Evolutionary conservation across 192 early-diverging fungal genomes (phyloP).

Genomic region (Backusella liffmaniae): DNA sequence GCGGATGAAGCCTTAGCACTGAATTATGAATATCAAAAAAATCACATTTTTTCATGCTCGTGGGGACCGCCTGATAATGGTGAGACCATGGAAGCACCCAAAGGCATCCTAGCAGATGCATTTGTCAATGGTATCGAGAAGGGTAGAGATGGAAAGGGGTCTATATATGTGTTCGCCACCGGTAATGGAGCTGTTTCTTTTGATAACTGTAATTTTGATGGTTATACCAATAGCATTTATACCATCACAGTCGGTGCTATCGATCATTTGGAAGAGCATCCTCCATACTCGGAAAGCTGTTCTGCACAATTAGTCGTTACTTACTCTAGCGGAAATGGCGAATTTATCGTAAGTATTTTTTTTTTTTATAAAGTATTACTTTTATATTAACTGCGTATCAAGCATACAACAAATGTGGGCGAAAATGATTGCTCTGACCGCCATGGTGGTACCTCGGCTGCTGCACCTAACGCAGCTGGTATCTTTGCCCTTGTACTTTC

Average conservation of each 20-base stretch:
- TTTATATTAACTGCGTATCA: conserved; percentile 1
- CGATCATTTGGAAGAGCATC: conserved; percentile 70
- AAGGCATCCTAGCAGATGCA: conserved; percentile 67
- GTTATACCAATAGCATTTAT: conserved; percentile 95
- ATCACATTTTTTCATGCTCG: conserved; percentile 83
- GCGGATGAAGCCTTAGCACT: conserved; percentile 79
- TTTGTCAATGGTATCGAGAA: conserved; percentile 72
- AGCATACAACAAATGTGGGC: conserved; percentile 78
- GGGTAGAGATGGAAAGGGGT: conserved; percentile 75
- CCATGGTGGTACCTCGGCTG: conserved; percentile 91
- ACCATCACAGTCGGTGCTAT: conserved; percentile 92
- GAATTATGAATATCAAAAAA: conserved; percentile 76
- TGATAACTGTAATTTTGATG: conserved; percentile 97
- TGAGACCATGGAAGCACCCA: conserved; percentile 71
- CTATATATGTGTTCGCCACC: conserved; percentile 90
- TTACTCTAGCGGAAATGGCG: conserved; percentile 74
- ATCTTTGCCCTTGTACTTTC: conserved; percentile 79
- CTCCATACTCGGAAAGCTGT: conserved; percentile 87
- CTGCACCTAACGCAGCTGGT: conserved; percentile 86
- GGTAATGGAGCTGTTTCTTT: conserved; percentile 80
- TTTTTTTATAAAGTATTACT: not conserved
- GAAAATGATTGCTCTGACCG: conserved; percentile 61
- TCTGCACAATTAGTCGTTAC: conserved; percentile 88
- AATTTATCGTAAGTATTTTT: conserved; percentile 67
- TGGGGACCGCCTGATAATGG: conserved; percentile 90